Conservation (phyloP, 1,139 yeast genomes). For the Protomyces arabidopsidicola region DNA sequence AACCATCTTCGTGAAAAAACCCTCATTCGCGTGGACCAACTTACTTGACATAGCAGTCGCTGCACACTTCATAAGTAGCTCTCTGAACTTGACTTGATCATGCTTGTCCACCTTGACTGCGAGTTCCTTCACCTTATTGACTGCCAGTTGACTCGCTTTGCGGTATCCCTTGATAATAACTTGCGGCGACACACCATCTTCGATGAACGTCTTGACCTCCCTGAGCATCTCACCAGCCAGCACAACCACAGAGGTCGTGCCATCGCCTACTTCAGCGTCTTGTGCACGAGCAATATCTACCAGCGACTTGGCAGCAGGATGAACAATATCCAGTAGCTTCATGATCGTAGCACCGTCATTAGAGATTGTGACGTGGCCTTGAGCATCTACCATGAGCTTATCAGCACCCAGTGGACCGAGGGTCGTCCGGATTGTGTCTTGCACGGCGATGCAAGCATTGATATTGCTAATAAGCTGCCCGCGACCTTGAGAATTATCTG, state of each 20-base stretch:
- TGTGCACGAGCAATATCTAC: constrained; percentile 95
- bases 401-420: constrained; percentile 97
- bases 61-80: constrained; percentile 85
- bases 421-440: constrained; percentile 90
- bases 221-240: constrained; percentile 91
- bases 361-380: constrained; percentile 85
- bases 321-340: constrained; percentile 88
- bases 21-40: constrained; percentile 77
- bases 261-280: constrained; percentile 99
- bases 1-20: constrained; percentile 89
- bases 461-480: constrained; percentile 94
- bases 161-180: constrained; percentile 83
- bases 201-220: constrained; percentile 83
- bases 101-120: constrained; percentile 60
- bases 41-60: constrained; percentile 97
- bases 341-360: constrained; percentile 95
- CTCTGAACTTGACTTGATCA: constrained; percentile 53
- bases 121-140: constrained; percentile 64
- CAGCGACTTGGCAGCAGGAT: constrained; percentile 93
- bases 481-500: constrained; percentile 92
- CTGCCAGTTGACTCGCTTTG: constrained; percentile 73
- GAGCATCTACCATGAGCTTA: constrained; percentile 38
- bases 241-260: constrained; percentile 92
- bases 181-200: constrained; percentile 91
- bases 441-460: constrained; percentile 94